Evolutionary conservation across 305 asterid genomes (phyloP), one percentile per base, ranked within the genome.

Genomic region (Solanum hybrid): DNA sequence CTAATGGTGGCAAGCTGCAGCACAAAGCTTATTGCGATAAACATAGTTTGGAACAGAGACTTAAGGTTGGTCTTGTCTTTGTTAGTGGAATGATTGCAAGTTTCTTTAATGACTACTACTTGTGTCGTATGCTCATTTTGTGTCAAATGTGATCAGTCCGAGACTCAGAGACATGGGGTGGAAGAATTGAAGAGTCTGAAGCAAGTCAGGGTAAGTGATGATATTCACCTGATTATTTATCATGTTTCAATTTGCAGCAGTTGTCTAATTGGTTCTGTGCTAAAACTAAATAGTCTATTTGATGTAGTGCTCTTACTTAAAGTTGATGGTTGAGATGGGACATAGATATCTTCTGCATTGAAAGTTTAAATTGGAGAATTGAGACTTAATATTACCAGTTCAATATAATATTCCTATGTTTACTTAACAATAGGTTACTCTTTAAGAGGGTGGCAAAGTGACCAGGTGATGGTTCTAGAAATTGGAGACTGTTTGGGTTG

Each of bases 11-110:
- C 93, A 96, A 96, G 93, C 89, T 97, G 94, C 99, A 96, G 92
- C 98, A 95, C 87, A 97, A 98, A 94, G 99, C 99, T 51, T 98
- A 98, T 91, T 98, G 99, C 91, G 99, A 93, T 92, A 97, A 94
- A 91, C 99, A 98, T 91, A 97, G 99, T 91, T 11, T 91, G 81
- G 99, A 97, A 79, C 98, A 97, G 94, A 96, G 94, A 93, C 95
- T 96, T 6, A 98, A 98, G 99, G 99, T 97, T 88, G 91, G 88
- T 72, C 79, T 41, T 88, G 88, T 11, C 68, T 86, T 91, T 79
- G 29, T 38, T 87, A 17, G 12, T 76, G 68, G 79, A 65, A 26
- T 81, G 76, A 83, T 81, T 32, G 10, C 89, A 90, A 83, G 22
- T 86, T 22, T 87, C 79, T n/a, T 33, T 37, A 72, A 79, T 82